Evolutionary conservation across 768 basidiomycete genomes (phyloP), one percentile per base, ranked within the genome.

Genomic region (Mrakia hoshinonis): DNA sequence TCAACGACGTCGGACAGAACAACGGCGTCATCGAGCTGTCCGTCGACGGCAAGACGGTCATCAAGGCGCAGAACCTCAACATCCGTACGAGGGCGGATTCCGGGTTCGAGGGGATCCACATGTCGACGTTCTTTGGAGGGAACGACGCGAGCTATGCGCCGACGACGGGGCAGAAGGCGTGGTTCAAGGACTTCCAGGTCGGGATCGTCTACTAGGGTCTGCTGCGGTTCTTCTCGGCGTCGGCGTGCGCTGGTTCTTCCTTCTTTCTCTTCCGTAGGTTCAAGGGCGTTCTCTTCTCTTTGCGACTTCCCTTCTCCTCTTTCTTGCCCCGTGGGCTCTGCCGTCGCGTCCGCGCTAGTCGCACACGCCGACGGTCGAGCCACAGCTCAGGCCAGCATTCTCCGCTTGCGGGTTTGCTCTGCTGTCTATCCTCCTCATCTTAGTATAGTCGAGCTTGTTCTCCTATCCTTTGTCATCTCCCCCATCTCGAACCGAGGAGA

Each of bases 61-160:
- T 90, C 77, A 84, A 81, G 68, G 83, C 86, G 48, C 75, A 74
- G 22, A 85, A 85, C 22, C 80, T 90, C 29, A 82, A 85, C 70
- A 80, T 89, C 39, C 81, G 85, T 62, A 81, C 84, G 72, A 81
- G 80, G 70, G 78, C 76, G 34, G 78, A 79, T 0, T 85, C 85
- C 49, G 82, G 81, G 73, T 83, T 90, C 75, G 82, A 85, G 43
- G 89, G 89, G 26, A 31, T 49, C 47, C 18, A 34, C 24, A 66
- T 66, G 64, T 49, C 89, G 80, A 87, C 88, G n/a, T 89, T 89
- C 84, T 89, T 90, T 74, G 88, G 88, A 61, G 87, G 85, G 84
- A 68, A 81, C 46, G 78, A 79, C 13, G 49, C 78, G 0, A 78
- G 80, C 29, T 89, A 81, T 81, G 87, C 86, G 22, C 84, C 85